Evolutionary conservation across 352 stramenopile species (phyloP).

Genomic region (Aphanomyces cochlioides): DNA sequence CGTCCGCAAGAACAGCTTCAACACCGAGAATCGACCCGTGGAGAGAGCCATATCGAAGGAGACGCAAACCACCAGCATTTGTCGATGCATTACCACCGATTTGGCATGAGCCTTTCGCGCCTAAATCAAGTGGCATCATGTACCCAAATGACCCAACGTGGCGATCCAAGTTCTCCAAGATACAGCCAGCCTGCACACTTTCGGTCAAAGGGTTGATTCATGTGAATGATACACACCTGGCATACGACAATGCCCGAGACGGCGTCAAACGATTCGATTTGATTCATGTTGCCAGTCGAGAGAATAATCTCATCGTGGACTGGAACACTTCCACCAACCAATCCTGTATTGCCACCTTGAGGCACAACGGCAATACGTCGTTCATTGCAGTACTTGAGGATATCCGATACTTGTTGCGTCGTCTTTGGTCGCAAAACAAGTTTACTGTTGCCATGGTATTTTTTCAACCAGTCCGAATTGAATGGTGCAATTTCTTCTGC

Average conservation of each 20-base stretch:
- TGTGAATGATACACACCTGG: conserved; percentile 37
- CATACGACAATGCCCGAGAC: conserved; percentile 77
- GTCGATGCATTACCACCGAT: conserved; percentile 96
- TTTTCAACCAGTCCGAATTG: conserved; percentile 82
- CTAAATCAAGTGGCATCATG: conserved; percentile 95
- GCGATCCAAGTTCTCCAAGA: conserved; percentile 91
- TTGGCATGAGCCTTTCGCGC: conserved; percentile 96
- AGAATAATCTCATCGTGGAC: conserved; percentile 94
- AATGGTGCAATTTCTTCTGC: conserved; percentile 63
- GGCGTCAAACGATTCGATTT: conserved; percentile 88
- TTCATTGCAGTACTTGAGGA: conserved; percentile 93
- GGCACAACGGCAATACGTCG: conserved; percentile 88
- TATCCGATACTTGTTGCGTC: conserved; percentile 78
- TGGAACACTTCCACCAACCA: conserved; percentile 92
- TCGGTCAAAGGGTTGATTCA: background rate
- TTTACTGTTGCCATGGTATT: conserved; percentile 65
- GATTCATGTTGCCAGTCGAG: conserved; percentile 88
- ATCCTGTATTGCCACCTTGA: conserved; percentile 95
- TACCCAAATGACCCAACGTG: conserved; percentile 80
- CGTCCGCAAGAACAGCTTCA: conserved; percentile 92
- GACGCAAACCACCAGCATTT: conserved; percentile 93
- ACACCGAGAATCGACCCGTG: conserved; percentile 93
- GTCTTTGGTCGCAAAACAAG: conserved; percentile 85
- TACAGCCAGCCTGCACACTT: conserved; percentile 80
- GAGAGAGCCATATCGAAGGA: conserved; percentile 93